Base-by-base conservation (phyloP, 2,329 filamentous ascomycete genomes). In the Alternaria triticimaculans region DNA sequence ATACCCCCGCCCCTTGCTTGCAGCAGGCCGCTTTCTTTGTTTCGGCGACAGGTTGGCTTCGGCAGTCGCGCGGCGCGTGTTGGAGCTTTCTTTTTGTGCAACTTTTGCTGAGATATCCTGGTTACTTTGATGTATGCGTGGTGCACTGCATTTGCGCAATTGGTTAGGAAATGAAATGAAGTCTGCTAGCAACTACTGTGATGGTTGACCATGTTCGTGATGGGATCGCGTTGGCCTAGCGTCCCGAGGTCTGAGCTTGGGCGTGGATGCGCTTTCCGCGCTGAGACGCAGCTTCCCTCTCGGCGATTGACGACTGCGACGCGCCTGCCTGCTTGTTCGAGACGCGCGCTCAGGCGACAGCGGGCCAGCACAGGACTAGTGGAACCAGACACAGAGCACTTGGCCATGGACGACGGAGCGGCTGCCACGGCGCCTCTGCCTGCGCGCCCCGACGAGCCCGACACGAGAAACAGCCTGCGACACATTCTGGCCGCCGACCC, bases 381-480 rank as follows among this genome's bases (percentile, higher is more conserved):
- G 41, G 46, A 49, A 56, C 28, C 57, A 55, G 26, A 54, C 49
- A 54, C 37, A 33, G 20, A 55, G 57, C 51, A 37, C 51, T 37
- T 26, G 45, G 45, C 44, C 44, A 60, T 60, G 61, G 57, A 45
- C 33, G 57, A 63, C 56, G 50, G 50, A 45, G 49, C 58, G 18
- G 57, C 49, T 33, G 26, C 57, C 23, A 8, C 57, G 15, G 37
- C 70, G 53, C 43, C 62, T 25, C 60, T 70, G 43, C 59, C 73
- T 44, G 64, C 70, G 58, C 75, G 73, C 69, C 46, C 65, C 63
- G 72, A 79, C 58, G 76, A 79, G 70, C 71, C 77, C 60, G 78
- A 80, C 72, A 76, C 78, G 23, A 72, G 78, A 57, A 80, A 76
- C 76, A 80, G 77, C 68, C 66, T 80, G 62, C 78, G 76, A 68